Evolutionary conservation across 1,139 yeast genomes (phyloP), one percentile per base, ranked within the genome.

Genomic region (Saccharomyces hybrid): DNA sequence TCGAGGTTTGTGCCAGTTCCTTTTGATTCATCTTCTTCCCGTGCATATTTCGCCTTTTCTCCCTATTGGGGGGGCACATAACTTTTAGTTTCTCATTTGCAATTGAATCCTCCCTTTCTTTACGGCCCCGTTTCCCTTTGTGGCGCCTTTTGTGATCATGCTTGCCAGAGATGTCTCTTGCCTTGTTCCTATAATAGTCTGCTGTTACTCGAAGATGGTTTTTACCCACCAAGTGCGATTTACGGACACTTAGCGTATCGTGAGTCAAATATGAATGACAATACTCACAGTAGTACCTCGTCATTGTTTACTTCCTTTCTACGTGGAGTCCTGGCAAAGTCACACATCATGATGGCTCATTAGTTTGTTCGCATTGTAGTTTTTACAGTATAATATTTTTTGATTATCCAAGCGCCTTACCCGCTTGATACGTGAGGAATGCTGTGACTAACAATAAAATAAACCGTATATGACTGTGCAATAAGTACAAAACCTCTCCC

Each of bases 191-290:
- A 54, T 87, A 90, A 73, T 88, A 90, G 58, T 86, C 87, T 57
- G 90, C 83, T 57, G 87, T 88, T 57, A 81, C 78, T 61, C 81
- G 79, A 52, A 88, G 76, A 69, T 91, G 98, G 68, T 87, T 85
- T 64, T 82, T 81, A 12, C 98, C 98, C 51, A 80, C 75, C 52
- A 88, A 73, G 71, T 91, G 98, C 47, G 91, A 84, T 65, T 86
- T 84, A 48, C 96, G 75, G 53, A 90, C 97, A 72, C 95, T 86
- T 68, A 83, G 76, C 31, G 96, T 86, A 71, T 89, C 96, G 67
- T 90, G 97, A 1, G 96, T 90, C 57, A 90, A 75, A 64, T 86
- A 86, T 26, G 91, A 82, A 71, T 84, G 84, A 69, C 97, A 90
- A 67, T 89, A 90, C 64, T 87, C 95, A 72, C 97, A 90, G 71